A percentile compares a stretch with the other conserved stretches of the same genome.
Conservation (phyloP, 2,329 filamentous ascomycete genomes). For the Gliomastix tumulicola region DNA sequence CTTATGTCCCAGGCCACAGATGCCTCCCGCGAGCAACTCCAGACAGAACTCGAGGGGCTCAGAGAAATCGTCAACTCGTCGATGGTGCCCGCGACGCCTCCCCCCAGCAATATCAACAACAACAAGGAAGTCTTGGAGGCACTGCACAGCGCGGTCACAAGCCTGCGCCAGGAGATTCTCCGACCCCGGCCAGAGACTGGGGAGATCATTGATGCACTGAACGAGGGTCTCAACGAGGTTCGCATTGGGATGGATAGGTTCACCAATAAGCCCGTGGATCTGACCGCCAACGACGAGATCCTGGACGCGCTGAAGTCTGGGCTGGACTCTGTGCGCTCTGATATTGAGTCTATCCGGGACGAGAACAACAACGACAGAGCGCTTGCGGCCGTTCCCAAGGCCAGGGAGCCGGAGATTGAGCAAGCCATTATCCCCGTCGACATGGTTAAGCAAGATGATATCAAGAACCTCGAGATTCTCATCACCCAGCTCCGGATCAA, state of each 20-base stretch:
- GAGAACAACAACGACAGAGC: slow-evolving; percentile 43
- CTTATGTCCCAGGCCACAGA: slow-evolving; percentile 38
- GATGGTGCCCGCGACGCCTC: slow-evolving; percentile 51
- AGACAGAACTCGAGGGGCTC: slow-evolving; percentile 75
- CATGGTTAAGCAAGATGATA: slow-evolving; percentile 59
- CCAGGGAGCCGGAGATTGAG: slow-evolving; percentile 11
- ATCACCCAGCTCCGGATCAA: slow-evolving; percentile 79
- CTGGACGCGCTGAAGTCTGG: slow-evolving; percentile 67
- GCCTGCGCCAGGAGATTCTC: slow-evolving; percentile 68
- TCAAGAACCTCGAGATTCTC: slow-evolving; percentile 79
- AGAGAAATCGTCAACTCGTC: slow-evolving; percentile 69
- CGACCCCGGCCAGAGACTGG: slow-evolving; percentile 64
- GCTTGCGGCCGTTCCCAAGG: slow-evolving; percentile 28
- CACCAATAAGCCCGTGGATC: slow-evolving; percentile 70
- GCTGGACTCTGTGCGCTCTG: slow-evolving; percentile 64
- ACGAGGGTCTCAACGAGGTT: slow-evolving; percentile 77
- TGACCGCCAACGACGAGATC: slow-evolving; percentile 84
- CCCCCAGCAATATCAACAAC: slow-evolving; percentile 23
- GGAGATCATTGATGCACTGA: slow-evolving; percentile 82
- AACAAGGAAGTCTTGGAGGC: slow-evolving; percentile 65
- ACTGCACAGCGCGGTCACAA: slow-evolving; percentile 65
- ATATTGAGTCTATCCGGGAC: slow-evolving; percentile 76
- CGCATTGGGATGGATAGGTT: slow-evolving; percentile 71
- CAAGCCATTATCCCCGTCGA: slow-evolving; percentile 32
- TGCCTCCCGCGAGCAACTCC: slow-evolving; percentile 54